Conservation (phyloP, 176 grass and related monocot genomes). For the Rhynchospora pubera region DNA sequence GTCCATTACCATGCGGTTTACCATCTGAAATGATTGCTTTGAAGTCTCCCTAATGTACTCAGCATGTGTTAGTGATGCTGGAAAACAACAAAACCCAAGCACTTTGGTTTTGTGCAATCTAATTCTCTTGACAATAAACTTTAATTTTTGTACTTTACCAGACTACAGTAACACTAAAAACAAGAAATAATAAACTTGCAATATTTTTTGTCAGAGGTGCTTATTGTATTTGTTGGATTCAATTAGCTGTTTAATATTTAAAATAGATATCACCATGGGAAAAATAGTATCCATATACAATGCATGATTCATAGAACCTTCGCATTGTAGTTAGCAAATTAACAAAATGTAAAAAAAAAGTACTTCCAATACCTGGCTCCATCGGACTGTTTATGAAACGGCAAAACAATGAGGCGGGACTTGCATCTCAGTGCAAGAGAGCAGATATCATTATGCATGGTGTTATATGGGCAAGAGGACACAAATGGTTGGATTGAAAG, state of each 20-base stretch:
- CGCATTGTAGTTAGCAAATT: not conserved
- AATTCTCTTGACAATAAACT: not conserved
- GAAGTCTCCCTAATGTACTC: constrained; percentile 20
- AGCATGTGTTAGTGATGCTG: not conserved
- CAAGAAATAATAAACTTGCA: not conserved
- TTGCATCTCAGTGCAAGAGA: constrained; percentile 54
- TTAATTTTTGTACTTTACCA: not conserved
- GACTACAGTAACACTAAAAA: not conserved
- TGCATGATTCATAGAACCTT: not conserved
- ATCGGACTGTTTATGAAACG: constrained; percentile 64
- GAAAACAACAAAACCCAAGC: not conserved
- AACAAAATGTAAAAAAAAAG: not conserved
- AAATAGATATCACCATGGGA: not conserved
- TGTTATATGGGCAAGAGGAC: constrained; percentile 39
- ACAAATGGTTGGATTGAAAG: constrained; percentile 51
- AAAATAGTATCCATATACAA: not conserved
- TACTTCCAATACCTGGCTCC: constrained; percentile 16
- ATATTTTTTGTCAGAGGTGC: not conserved
- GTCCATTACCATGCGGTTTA: constrained; percentile 49
- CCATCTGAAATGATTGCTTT: constrained; percentile 34
- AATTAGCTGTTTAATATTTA: not conserved
- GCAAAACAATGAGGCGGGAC: constrained; percentile 55
- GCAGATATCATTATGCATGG: constrained; percentile 75
- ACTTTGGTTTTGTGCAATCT: not conserved
- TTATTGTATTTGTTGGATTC: not conserved